Conservation (phyloP, 768 basidiomycete species). For the Boletus eberwhitei region DNA sequence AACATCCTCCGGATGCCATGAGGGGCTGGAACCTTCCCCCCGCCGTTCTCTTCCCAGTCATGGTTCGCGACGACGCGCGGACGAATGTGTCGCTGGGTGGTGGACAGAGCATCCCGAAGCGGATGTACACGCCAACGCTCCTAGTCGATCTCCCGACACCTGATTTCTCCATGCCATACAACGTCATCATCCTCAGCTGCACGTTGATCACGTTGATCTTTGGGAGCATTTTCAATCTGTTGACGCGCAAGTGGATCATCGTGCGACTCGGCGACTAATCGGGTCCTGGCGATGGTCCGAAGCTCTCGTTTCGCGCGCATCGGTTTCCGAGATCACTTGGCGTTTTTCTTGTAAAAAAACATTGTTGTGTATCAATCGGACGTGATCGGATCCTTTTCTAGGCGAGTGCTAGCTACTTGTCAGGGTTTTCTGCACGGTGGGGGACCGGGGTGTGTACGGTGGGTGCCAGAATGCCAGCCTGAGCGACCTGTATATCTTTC, state of each 20-base stretch:
- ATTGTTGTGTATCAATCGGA: too few species aligned
- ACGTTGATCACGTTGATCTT: constrained; percentile 91
- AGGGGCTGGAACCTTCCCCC: constrained; percentile 92
- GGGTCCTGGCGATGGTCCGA: too few species aligned
- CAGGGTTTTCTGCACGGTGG: too few species aligned
- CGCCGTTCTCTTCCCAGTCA: constrained; percentile 61
- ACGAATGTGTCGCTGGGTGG: constrained; percentile 1
- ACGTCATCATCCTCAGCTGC: constrained; percentile 96
- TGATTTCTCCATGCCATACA: constrained; percentile 99
- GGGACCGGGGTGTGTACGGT: too few species aligned
- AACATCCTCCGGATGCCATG: constrained; percentile 94
- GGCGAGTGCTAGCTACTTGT: too few species aligned
- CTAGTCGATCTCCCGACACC: constrained; percentile 96
- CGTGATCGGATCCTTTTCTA: too few species aligned
- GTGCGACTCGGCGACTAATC: constrained; percentile 30
- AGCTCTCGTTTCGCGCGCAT: too few species aligned
- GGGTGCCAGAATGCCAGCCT: too few species aligned
- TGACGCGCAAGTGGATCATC: constrained; percentile 80
- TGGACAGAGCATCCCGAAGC: constrained; percentile 13
- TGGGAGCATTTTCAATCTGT: constrained; percentile 84
- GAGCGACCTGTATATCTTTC: too few species aligned
- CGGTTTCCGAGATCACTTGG: too few species aligned
- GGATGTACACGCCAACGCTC: constrained; percentile 77
- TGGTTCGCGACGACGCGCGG: not conserved
- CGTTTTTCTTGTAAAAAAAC: too few species aligned